Percentiles rank a stretch among this genome's conserved stretches.
phyloP scores from a whole-genome alignment of 768 basidiomycete genomes.

The Tylopilus vinaceipallidus region DNA sequence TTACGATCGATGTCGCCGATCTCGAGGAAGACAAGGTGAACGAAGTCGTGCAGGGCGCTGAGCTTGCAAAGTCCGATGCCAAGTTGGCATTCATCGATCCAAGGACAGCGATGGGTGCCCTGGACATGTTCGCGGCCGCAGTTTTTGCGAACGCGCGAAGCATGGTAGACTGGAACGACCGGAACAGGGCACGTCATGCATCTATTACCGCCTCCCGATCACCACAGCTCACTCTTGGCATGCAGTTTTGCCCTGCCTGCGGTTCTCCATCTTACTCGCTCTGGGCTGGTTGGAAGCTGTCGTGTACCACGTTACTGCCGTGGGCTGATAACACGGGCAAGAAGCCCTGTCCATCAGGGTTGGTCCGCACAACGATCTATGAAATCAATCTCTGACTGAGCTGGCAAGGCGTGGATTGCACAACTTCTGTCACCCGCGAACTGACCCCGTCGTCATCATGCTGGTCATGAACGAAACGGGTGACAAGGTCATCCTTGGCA shows the following conservation, averaged over 20 bases:
- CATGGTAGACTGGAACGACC: conserved; percentile 89
- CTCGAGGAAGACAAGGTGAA: conserved; percentile 44
- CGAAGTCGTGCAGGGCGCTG: conserved; percentile 38
- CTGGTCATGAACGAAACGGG: conserved; percentile 75
- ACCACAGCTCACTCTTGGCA: background rate
- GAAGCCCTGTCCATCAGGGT: conserved; percentile 74
- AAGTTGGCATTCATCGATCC: conserved; percentile 64
- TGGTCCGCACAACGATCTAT: conserved; percentile 27
- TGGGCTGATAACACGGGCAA: conserved; percentile 65
- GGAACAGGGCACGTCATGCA: conserved; percentile 64
- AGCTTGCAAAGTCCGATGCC: conserved; percentile 37
- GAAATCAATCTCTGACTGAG: conserved; percentile 11
- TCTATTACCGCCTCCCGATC: background rate
- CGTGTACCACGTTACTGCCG: conserved; percentile 72
- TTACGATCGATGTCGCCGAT: conserved; percentile 72
- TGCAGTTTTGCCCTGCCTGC: conserved; percentile 88
- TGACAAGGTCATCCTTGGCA: conserved; percentile 83
- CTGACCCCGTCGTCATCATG: conserved; percentile 92
- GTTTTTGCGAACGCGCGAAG: conserved; percentile 78
- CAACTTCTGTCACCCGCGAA: conserved; percentile 81
- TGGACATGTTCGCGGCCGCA: conserved; percentile 66
- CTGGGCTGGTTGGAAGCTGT: conserved; percentile 96
- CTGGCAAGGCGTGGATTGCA: conserved; percentile 71
- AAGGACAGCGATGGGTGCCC: conserved; percentile 48
- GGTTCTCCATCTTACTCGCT: conserved; percentile 77